A percentile compares a stretch with the other conserved stretches of the same genome.
Conservation (phyloP, 306 rosid genomes). For the Prunus campanulata region DNA sequence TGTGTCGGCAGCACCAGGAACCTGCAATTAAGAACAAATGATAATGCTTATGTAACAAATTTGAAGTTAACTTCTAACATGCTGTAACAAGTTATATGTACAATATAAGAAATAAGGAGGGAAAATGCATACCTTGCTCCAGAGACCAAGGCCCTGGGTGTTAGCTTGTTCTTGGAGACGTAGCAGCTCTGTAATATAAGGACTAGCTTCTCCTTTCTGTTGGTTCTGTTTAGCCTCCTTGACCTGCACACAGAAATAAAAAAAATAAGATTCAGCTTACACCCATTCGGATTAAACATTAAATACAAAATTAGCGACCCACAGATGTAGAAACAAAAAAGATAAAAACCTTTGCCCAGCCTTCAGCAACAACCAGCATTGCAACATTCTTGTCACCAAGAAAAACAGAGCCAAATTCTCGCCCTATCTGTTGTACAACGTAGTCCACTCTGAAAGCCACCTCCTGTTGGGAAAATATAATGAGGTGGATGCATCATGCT, state of each 20-base stretch:
- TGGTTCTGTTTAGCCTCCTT: constrained; percentile 69
- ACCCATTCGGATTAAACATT: constrained; percentile 8
- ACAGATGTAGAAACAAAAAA: constrained; percentile 6
- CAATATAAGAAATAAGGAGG: neutral
- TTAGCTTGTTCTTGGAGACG: constrained; percentile 85
- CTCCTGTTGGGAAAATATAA: constrained; percentile 50
- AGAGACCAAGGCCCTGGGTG: constrained; percentile 87
- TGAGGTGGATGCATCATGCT: constrained; percentile 11
- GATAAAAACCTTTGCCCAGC: constrained; percentile 87
- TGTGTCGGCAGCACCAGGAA: constrained; percentile 76
- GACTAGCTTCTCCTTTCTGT: constrained; percentile 90
- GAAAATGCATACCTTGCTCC: constrained; percentile 71
- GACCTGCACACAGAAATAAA: constrained; percentile 41
- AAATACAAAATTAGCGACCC: neutral
- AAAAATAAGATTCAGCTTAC: constrained; percentile 16
- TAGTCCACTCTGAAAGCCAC: constrained; percentile 84
- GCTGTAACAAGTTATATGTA: neutral
- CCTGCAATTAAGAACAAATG: constrained; percentile 46
- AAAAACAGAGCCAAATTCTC: constrained; percentile 93
- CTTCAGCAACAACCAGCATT: constrained; percentile 71
- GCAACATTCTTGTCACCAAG: constrained; percentile 79
- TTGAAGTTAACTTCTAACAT: neutral
- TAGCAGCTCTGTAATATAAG: constrained; percentile 70
- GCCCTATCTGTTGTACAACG: constrained; percentile 67
- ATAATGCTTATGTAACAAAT: neutral